Conservation (phyloP, 2,329 filamentous ascomycete genomes). For the Colletotrichum sansevieriae region DNA sequence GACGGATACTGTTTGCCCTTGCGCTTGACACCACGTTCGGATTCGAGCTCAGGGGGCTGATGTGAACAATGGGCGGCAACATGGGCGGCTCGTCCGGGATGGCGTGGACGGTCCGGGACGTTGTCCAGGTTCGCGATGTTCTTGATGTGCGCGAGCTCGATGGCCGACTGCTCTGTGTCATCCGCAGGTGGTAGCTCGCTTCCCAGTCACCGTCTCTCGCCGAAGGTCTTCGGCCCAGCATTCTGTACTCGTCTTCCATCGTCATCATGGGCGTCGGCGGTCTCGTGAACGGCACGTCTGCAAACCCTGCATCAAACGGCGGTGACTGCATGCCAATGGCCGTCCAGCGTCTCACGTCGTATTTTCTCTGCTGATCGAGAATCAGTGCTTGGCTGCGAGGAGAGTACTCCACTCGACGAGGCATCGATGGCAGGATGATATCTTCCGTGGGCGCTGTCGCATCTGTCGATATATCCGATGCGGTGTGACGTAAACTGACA, state of each 20-base stretch:
- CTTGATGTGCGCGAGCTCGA: neutral
- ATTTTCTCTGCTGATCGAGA: conserved; percentile 1
- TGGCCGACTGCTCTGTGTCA: neutral
- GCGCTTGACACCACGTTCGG: neutral
- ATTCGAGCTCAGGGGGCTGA: neutral
- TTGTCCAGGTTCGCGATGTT: neutral
- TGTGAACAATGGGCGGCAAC: neutral
- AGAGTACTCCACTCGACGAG: neutral
- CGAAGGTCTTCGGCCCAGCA: conserved; percentile 10
- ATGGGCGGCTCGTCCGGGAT: neutral
- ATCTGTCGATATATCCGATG: conserved; percentile 29
- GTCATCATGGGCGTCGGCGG: conserved; percentile 28
- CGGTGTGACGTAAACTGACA: neutral
- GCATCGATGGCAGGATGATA: conserved; percentile 7
- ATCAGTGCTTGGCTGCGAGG: neutral
- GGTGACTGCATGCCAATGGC: conserved; percentile 28
- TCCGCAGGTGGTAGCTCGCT: conserved; percentile 2
- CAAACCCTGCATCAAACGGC: neutral
- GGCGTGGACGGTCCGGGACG: neutral
- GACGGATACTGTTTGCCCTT: conserved; percentile 3
- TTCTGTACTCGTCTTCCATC: conserved; percentile 31
- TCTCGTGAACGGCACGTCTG: neutral
- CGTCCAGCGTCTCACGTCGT: conserved; percentile 31
- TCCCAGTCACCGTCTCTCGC: conserved; percentile 9
- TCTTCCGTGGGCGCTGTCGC: conserved; percentile 13